Conservation (phyloP, 306 rosid genomes). For the Sicyos edulis region DNA sequence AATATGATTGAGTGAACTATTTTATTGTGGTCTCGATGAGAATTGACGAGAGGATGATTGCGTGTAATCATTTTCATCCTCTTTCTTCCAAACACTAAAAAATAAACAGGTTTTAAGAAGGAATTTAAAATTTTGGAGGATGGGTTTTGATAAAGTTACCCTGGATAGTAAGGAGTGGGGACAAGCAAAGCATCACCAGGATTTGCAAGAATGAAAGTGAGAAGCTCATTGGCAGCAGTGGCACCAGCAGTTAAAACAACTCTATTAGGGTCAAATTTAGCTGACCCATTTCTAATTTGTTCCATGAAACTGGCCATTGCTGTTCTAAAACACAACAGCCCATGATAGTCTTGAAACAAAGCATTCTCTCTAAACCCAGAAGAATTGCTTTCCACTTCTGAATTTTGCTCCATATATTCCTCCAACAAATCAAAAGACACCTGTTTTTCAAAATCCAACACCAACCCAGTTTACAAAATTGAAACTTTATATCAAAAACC, state of each 20-base stretch:
- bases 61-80: no score
- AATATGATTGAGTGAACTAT: no score
- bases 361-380: conserved; percentile 77
- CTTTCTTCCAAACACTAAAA: no score
- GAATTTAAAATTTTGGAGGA: no score
- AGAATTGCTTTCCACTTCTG: conserved; percentile 42
- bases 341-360: conserved; percentile 91
- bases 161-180: conserved; percentile 75
- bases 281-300: conserved; percentile 65
- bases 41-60: no score
- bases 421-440: conserved; percentile 88
- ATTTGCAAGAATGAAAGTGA: conserved; percentile 78
- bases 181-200: conserved; percentile 47
- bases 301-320: conserved; percentile 97
- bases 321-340: conserved; percentile 56
- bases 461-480: neutral
- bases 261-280: conserved; percentile 57
- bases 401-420: conserved; percentile 52
- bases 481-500: neutral
- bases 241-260: conserved; percentile 93
- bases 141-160: conserved; percentile 34
- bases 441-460: conserved; percentile 28
- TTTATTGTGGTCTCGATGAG: no score
- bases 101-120: no score
- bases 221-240: conserved; percentile 87